Percentiles rank a stretch among this genome's conserved stretches.
These are phyloP conservation scores for Lipomyces oligophaga DNA, from an alignment of 805 yeast genomes.

Conservation along the genomic window DNA sequence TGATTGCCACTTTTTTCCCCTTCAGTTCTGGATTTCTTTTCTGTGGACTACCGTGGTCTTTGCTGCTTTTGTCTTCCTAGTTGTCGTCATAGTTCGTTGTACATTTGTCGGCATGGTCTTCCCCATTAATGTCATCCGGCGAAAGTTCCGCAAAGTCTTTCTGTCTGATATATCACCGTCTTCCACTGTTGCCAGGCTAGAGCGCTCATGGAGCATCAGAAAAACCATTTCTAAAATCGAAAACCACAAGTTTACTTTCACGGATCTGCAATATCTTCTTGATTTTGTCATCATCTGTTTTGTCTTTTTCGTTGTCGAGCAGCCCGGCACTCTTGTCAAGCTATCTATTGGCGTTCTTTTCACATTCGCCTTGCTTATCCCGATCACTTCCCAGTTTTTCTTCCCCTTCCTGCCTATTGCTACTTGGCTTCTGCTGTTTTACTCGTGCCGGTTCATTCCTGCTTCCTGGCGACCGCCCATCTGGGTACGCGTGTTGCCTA, in stretches of 20 bases:
- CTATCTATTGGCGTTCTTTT: conserved; percentile 43
- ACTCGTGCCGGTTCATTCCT: conserved; percentile 66
- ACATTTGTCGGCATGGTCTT: no score
- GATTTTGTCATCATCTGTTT: conserved; percentile 49
- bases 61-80: no score
- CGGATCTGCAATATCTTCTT: conserved; percentile 51
- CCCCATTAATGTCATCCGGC: conserved; percentile 20
- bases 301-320: conserved; percentile 38
- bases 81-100: no score
- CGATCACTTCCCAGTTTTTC: conserved; percentile 46
- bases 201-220: conserved; percentile 22
- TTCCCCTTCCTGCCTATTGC: neutral
- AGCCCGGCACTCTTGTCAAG: conserved; percentile 35
- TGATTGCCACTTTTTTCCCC: no score
- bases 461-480: conserved; percentile 79
- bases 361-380: conserved; percentile 53
- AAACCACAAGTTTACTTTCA: conserved; percentile 36
- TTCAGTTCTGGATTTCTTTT: no score
- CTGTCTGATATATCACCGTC: conserved; percentile 20
- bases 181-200: conserved; percentile 22
- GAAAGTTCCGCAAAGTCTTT: conserved; percentile 15
- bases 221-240: conserved; percentile 35
- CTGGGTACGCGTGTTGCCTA: conserved; percentile 82
- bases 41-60: no score
- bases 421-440: conserved; percentile 37